These are phyloP conservation scores for Talaromyces marneffei DNA, from an alignment of 2,329 filamentous ascomycete genomes.

Conservation along the genomic window DNA sequence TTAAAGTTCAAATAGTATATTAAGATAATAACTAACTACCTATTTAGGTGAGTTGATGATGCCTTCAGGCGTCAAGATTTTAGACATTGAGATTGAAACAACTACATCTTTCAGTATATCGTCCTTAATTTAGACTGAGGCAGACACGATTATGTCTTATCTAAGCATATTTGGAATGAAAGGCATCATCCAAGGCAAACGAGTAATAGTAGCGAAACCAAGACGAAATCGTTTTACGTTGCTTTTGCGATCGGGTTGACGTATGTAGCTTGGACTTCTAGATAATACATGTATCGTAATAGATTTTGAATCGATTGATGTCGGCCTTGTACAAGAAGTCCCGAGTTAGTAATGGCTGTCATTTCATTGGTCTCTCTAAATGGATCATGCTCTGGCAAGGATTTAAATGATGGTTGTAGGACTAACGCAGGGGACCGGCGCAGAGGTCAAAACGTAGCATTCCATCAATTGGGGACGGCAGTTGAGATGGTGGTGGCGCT, in stretches of 20 bases:
- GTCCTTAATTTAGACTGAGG: background rate
- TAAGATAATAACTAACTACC: no score
- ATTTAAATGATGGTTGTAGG: constrained; percentile 1
- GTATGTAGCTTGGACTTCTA: no score
- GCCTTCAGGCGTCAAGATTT: background rate
- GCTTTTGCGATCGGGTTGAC: no score
- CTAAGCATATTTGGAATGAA: background rate
- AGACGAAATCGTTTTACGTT: background rate
- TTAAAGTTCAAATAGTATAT: background rate
- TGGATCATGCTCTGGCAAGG: background rate
- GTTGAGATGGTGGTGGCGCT: background rate
- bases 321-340: background rate
- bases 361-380: background rate
- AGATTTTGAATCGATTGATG: background rate
- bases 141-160: background rate
- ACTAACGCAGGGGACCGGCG: background rate
- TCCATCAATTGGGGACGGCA: background rate
- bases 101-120: background rate
- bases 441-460: background rate
- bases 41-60: background rate
- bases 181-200: background rate
- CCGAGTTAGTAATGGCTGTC: background rate
- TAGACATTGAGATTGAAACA: no score
- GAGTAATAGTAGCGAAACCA: background rate
- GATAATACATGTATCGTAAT: no score